These are phyloP conservation scores for Dactylellina drechsleri DNA, from an alignment of 2,329 filamentous ascomycete species.

Conservation along the genomic window DNA sequence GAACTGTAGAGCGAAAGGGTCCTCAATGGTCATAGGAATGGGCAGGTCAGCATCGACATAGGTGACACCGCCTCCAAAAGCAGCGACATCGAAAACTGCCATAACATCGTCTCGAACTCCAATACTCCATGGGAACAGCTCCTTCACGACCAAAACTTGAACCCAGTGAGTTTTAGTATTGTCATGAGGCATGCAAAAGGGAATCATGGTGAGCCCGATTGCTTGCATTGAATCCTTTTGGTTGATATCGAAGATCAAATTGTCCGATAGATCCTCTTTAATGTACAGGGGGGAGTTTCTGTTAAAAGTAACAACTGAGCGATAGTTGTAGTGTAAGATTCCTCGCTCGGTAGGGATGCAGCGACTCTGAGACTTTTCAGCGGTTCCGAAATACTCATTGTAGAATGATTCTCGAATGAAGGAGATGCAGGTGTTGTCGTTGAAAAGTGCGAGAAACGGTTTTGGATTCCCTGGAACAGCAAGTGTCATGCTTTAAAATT, in stretches of 20 bases:
- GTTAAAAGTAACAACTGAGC: slow-evolving; percentile 47
- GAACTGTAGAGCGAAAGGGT: slow-evolving; percentile 23
- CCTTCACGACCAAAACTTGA: slow-evolving; percentile 36
- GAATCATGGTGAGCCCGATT: slow-evolving; percentile 41
- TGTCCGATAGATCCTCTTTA: slow-evolving; percentile 16
- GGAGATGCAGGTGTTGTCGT: slow-evolving; percentile 23
- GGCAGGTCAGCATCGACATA: too few species aligned
- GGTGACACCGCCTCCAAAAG: background rate
- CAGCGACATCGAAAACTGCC: background rate
- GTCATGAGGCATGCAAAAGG: slow-evolving; percentile 38
- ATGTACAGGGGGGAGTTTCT: slow-evolving; percentile 46
- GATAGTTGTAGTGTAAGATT: slow-evolving; percentile 26
- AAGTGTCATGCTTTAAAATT: slow-evolving; percentile 12
- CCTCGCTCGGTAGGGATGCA: slow-evolving; percentile 37
- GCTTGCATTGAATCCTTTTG: slow-evolving; percentile 33
- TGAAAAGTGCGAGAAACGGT: slow-evolving; percentile 37
- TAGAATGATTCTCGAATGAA: slow-evolving; percentile 44
- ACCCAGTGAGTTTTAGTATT: slow-evolving; percentile 39
- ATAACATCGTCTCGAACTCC: background rate
- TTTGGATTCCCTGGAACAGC: slow-evolving; percentile 38
- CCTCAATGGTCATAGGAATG: slow-evolving; percentile 22
- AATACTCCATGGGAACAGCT: slow-evolving; percentile 29
- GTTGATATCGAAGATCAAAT: slow-evolving; percentile 28
- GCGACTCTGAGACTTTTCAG: background rate
- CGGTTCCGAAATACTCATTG: slow-evolving; percentile 38